phyloP scores from a whole-genome alignment of 441 rosid genomes.

The Brassica hybrid region DNA sequence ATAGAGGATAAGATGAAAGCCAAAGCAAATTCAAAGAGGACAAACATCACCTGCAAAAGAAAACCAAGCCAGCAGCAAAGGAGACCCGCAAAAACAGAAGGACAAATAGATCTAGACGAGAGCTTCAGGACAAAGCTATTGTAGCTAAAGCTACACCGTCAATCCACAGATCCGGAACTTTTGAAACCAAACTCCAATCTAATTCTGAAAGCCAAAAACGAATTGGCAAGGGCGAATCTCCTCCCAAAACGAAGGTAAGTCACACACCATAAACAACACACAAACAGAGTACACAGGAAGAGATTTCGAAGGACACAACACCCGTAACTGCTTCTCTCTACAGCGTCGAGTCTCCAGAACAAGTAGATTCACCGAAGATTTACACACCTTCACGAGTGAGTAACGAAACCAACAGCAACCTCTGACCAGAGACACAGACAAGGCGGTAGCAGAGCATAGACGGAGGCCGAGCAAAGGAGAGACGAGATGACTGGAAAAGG shows the following conservation, averaged over 20 bases:
- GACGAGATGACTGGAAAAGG: background rate
- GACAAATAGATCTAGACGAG: background rate
- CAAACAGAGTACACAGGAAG: background rate
- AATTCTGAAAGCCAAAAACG: background rate
- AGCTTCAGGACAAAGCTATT: background rate
- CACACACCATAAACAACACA: background rate
- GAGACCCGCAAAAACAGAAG: background rate
- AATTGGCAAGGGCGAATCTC: background rate
- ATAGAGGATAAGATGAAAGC: too few relatives aligned
- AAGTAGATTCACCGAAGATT: background rate
- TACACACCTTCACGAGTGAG: background rate
- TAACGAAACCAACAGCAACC: background rate
- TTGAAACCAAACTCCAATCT: background rate
- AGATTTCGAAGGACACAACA: background rate
- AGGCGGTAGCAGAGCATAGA: background rate
- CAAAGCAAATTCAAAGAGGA: too few relatives aligned
- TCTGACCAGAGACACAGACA: background rate
- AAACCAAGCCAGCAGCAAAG: too few relatives aligned
- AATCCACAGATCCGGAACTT: background rate
- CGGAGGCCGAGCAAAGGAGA: background rate
- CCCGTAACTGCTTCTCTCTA: background rate
- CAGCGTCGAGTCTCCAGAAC: background rate
- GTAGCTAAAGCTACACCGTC: background rate
- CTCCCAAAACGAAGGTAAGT: background rate
- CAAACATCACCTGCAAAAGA: too few relatives aligned